Evolutionary conservation across 352 stramenopile species (phyloP).

Genomic region (Phytophthora sojae): DNA sequence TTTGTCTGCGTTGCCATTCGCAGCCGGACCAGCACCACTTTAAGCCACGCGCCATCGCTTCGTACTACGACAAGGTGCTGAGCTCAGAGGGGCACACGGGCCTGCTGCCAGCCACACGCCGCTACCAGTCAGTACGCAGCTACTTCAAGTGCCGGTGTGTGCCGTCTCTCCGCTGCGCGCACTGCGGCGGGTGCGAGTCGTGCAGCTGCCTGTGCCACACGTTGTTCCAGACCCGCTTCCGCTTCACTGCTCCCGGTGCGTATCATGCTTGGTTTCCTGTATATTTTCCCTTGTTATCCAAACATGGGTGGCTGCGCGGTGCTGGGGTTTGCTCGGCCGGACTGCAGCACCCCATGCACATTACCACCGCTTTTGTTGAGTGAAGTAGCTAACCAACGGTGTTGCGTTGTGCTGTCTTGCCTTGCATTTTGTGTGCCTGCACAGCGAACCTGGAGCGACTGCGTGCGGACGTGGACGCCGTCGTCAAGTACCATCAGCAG

Average conservation of each 20-base stretch:
- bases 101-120: slow-evolving; percentile 62
- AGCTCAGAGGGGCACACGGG: slow-evolving; percentile 83
- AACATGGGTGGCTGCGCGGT: too few species aligned
- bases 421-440: slow-evolving; percentile 12
- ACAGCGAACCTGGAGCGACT: slow-evolving; percentile 50
- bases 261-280: slow-evolving; percentile 11
- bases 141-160: slow-evolving; percentile 81
- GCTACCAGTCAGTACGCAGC: slow-evolving; percentile 69
- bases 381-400: slow-evolving; percentile 1
- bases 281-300: neutral
- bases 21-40: slow-evolving; percentile 81
- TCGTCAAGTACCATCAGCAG: slow-evolving; percentile 56
- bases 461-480: slow-evolving; percentile 48
- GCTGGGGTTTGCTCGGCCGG: too few species aligned
- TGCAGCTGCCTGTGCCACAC: slow-evolving; percentile 88
- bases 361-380: too few species aligned
- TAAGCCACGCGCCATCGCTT: slow-evolving; percentile 64
- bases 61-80: slow-evolving; percentile 72
- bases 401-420: slow-evolving; percentile 16
- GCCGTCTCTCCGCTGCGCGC: slow-evolving; percentile 60
- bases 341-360: too few species aligned
- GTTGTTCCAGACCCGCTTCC: slow-evolving; percentile 88
- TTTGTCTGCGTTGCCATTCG: slow-evolving; percentile 76
- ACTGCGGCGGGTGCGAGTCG: slow-evolving; percentile 83
- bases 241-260: slow-evolving; percentile 75